Evolutionary conservation across 768 basidiomycete species (phyloP).

Genomic region (Mycena crocata): DNA sequence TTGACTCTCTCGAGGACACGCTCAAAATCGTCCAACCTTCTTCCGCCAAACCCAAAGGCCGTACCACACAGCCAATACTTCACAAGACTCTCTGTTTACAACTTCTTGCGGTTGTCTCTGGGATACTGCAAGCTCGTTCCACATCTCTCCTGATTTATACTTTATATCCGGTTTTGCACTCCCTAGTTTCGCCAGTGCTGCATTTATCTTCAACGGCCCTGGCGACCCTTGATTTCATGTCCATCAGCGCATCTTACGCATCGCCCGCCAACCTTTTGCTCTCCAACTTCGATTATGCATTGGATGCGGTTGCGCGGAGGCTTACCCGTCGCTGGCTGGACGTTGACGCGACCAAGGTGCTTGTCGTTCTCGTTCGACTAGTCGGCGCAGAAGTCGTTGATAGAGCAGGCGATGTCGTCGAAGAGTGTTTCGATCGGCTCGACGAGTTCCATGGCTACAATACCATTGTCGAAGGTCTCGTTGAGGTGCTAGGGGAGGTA

Average conservation of each 20-base stretch:
- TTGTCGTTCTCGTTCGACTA: constrained; percentile 85
- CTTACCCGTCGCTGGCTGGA: constrained; percentile 87
- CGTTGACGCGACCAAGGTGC: constrained; percentile 88
- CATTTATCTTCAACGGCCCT: constrained; percentile 82
- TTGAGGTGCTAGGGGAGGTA: constrained; percentile 89
- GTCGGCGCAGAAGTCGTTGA: constrained; percentile 90
- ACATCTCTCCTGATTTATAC: constrained; percentile 78
- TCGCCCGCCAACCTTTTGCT: constrained; percentile 88
- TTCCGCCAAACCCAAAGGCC: constrained; percentile 37
- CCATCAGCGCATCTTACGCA: constrained; percentile 86
- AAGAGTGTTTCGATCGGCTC: constrained; percentile 96
- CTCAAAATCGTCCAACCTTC: constrained; percentile 58
- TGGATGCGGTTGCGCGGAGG: constrained; percentile 89
- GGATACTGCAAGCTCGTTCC: constrained; percentile 81
- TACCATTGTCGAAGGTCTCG: constrained; percentile 83
- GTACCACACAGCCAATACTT: constrained; percentile 67
- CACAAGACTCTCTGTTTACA: constrained; percentile 80
- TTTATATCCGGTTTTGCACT: constrained; percentile 89
- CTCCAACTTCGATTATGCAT: constrained; percentile 96
- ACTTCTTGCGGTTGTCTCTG: constrained; percentile 75
- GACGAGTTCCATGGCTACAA: constrained; percentile 97
- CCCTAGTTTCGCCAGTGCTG: constrained; percentile 77
- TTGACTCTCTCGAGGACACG: constrained; percentile 71
- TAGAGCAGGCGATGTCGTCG: constrained; percentile 92
- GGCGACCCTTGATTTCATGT: constrained; percentile 76